Percentiles rank a stretch among this genome's conserved stretches.
Evolutionary conservation across 2,329 filamentous ascomycete genomes (phyloP).

Genomic region (Sporothrix brunneoviolacea): DNA sequence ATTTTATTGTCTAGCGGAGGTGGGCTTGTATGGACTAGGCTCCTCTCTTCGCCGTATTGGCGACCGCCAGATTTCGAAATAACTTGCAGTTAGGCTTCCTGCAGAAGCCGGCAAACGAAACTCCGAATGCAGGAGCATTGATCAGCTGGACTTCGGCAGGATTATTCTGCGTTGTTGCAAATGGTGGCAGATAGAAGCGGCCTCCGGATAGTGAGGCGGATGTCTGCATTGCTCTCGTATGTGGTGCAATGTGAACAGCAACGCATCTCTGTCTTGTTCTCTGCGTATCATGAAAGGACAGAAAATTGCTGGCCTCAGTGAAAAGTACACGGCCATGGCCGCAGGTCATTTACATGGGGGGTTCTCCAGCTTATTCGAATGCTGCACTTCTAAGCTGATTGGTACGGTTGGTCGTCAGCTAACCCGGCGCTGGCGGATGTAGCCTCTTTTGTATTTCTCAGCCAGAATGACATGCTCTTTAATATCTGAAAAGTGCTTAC

Average conservation of each 20-base stretch:
- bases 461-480: too few species aligned
- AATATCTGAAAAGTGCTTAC: too few species aligned
- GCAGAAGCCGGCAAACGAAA: neutral
- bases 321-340: neutral
- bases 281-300: neutral
- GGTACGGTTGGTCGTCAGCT: too few species aligned
- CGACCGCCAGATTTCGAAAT: too few species aligned
- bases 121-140: neutral
- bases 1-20: neutral
- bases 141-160: neutral
- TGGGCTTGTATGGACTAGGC: neutral
- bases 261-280: neutral
- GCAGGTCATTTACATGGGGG: neutral
- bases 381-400: neutral
- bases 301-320: neutral
- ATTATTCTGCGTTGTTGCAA: neutral
- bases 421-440: too few species aligned
- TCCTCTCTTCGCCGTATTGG: too few species aligned
- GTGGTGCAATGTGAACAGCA: neutral
- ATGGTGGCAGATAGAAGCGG: neutral
- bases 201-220: neutral
- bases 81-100: neutral
- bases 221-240: slow-evolving; percentile 3
- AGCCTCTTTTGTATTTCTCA: too few species aligned
- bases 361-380: neutral